These are phyloP conservation scores for Avena eriantha DNA, from an alignment of 176 grass and related monocot species.

Conservation along the genomic window DNA sequence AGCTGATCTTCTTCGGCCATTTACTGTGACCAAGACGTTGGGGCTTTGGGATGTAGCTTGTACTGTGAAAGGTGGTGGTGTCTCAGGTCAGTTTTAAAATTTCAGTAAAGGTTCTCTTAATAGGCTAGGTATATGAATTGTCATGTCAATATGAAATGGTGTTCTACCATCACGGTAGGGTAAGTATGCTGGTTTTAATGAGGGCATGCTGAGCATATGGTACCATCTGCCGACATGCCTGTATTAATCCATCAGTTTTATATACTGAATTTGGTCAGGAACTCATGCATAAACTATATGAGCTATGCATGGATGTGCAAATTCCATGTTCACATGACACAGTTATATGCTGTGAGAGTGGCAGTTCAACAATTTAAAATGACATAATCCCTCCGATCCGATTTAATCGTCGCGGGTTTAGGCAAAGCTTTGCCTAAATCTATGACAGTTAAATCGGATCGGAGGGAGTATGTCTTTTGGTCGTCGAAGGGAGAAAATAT, in stretches of 20 bases:
- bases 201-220: background rate
- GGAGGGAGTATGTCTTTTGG: background rate
- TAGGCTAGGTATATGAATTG: background rate
- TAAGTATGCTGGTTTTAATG: conserved; percentile 22
- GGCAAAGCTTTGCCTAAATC: no score
- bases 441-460: no score
- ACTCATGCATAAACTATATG: background rate
- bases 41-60: conserved; percentile 79
- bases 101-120: background rate
- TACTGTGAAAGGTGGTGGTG: conserved; percentile 91
- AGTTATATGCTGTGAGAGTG: conserved; percentile 1
- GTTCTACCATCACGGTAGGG: background rate
- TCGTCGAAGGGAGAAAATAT: background rate
- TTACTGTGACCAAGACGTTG: conserved; percentile 80
- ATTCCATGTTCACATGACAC: background rate
- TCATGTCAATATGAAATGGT: conserved; percentile 5
- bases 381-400: no score
- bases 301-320: background rate
- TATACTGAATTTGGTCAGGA: conserved; percentile 2
- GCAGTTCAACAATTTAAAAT: background rate
- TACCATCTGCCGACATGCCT: background rate
- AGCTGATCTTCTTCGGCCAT: conserved; percentile 88
- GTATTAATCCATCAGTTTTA: background rate
- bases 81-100: conserved; percentile 73
- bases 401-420: no score